phyloP scores from a whole-genome alignment of 225 moss, liverwort and hornwort genomes.

The Climacium dendroides region DNA sequence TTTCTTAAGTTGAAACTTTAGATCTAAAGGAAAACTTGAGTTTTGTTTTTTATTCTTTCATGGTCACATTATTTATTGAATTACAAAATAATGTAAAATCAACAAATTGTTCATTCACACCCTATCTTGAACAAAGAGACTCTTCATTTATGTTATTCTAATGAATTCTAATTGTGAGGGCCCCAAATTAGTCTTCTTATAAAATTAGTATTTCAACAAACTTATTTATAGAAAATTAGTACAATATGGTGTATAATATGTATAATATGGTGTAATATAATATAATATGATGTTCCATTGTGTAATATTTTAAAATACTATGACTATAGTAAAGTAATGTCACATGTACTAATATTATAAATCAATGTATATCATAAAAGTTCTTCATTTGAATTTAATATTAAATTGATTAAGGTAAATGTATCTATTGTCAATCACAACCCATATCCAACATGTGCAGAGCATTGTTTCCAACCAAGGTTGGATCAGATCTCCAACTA shows the following conservation, averaged over 20 bases:
- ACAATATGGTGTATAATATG: no score
- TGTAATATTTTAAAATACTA: background rate
- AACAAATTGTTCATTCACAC: background rate
- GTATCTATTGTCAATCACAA: no score
- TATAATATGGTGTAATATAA: no score
- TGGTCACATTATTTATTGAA: background rate
- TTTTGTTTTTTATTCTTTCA: background rate
- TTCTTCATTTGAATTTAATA: background rate
- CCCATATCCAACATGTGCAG: no score
- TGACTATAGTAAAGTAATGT: background rate
- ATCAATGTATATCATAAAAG: background rate
- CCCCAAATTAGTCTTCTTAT: background rate
- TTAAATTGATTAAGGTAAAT: accelerated
- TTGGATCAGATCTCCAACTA: no score
- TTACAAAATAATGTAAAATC: background rate
- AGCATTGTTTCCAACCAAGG: no score
- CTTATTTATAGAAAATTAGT: background rate
- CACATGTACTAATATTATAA: background rate
- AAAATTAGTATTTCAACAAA: background rate
- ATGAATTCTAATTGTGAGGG: background rate
- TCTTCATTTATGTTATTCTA: background rate
- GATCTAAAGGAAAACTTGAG: background rate
- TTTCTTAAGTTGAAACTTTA: background rate
- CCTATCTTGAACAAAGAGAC: background rate
- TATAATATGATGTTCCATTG: background rate